phyloP scores from a whole-genome alignment of 176 grass and related monocot genomes.

The Avena sativa region DNA sequence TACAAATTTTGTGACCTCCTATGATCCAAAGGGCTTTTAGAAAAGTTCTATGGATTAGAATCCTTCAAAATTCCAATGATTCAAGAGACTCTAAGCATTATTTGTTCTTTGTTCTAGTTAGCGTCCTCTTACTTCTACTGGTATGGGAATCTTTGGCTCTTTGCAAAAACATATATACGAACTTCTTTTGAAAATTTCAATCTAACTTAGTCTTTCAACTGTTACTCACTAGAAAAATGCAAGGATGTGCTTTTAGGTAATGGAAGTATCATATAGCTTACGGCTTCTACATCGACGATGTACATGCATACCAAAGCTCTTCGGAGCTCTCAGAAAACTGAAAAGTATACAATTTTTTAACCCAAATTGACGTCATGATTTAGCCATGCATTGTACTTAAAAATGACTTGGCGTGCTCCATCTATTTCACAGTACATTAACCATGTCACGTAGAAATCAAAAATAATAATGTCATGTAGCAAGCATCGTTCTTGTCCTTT shows the following conservation, averaged over 20 bases:
- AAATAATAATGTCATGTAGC: no score
- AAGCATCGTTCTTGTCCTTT: no score
- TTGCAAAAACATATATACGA: background rate
- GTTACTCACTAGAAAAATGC: background rate
- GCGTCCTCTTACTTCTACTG: background rate
- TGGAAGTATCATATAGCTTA: background rate
- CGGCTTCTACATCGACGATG: background rate
- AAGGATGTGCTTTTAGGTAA: background rate
- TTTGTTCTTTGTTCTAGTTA: slow-evolving; percentile 7
- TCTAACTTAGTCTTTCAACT: background rate
- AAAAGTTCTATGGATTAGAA: background rate
- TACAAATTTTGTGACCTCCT: background rate
- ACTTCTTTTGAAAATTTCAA: background rate
- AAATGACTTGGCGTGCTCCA: background rate
- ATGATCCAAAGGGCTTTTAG: background rate
- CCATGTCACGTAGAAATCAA: no score
- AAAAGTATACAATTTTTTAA: background rate
- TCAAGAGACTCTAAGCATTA: background rate
- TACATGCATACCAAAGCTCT: no score
- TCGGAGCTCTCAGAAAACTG: background rate
- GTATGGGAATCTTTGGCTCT: background rate
- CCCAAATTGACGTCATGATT: background rate
- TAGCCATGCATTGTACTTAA: background rate
- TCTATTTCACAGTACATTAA: background rate
- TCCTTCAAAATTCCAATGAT: background rate